phyloP scores from a whole-genome alignment of 169 alveolate species.

The Plasmodium adleri region DNA sequence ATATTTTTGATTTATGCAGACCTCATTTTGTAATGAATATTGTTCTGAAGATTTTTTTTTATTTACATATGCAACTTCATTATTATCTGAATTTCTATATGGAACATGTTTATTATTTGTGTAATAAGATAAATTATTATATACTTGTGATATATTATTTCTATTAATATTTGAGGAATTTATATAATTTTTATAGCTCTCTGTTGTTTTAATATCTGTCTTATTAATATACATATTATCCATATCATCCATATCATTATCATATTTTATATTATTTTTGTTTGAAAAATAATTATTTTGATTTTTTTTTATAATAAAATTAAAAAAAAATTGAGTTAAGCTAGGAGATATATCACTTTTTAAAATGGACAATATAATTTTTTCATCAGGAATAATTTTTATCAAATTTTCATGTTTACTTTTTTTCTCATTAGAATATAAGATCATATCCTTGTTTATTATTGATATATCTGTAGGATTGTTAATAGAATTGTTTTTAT shows the following conservation, averaged over 20 bases:
- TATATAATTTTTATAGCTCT: background rate
- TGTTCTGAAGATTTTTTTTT: no score
- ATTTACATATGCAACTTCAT: no score
- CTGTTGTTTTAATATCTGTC: background rate
- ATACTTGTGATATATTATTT: no score
- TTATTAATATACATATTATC: background rate
- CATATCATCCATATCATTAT: no score
- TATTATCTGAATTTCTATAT: no score
- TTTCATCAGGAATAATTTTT: slow-evolving; percentile 6
- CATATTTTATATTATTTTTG: background rate
- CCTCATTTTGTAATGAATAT: no score
- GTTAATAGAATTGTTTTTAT: no score
- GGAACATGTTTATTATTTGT: no score
- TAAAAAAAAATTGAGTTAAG: slow-evolving; percentile 16
- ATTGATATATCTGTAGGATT: no score
- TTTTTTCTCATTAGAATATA: background rate
- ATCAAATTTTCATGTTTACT: background rate
- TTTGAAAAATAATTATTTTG: background rate
- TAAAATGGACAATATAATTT: background rate
- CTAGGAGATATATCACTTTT: slow-evolving; percentile 4
- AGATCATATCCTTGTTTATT: background rate
- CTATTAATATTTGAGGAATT: background rate
- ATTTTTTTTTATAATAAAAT: slow-evolving; percentile 1
- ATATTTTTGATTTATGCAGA: no score
- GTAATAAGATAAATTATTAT: no score